A percentile compares a stretch with the other conserved stretches of the same genome.
Evolutionary conservation across 495 filamentous ascomycete species (phyloP).

Genomic region (Chaetomium cochliodes): DNA sequence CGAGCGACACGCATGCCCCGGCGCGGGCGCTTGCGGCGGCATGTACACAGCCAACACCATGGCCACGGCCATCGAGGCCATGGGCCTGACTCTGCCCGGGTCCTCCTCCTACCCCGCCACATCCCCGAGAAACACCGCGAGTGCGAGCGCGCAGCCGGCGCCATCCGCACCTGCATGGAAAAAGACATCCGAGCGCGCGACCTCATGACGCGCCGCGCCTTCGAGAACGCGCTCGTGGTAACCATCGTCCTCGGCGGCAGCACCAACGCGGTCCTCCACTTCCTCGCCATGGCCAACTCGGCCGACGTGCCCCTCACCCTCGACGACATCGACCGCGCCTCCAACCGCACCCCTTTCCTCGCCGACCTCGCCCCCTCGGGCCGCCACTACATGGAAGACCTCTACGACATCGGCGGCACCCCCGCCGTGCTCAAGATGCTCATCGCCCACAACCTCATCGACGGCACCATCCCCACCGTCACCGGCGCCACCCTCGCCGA

Average conservation of each 20-base stretch:
- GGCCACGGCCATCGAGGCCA: slow-evolving; percentile 92
- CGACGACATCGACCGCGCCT: slow-evolving; percentile 85
- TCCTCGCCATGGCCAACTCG: slow-evolving; percentile 90
- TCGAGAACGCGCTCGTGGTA: slow-evolving; percentile 90
- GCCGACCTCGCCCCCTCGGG: slow-evolving; percentile 90
- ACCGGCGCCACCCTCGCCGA: slow-evolving; percentile 88
- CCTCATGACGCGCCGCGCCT: slow-evolving; percentile 77
- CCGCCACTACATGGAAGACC: slow-evolving; percentile 88
- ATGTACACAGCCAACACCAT: slow-evolving; percentile 99
- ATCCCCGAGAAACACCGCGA: slow-evolving; percentile 88
- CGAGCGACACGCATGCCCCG: slow-evolving; percentile 82
- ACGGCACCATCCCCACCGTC: slow-evolving; percentile 84
- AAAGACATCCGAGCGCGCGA: slow-evolving; percentile 82
- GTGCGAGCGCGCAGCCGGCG: slow-evolving; percentile 81
- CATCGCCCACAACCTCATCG: slow-evolving; percentile 74
- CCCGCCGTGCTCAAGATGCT: slow-evolving; percentile 91
- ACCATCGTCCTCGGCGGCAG: slow-evolving; percentile 90
- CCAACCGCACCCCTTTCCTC: slow-evolving; percentile 86
- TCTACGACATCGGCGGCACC: slow-evolving; percentile 91
- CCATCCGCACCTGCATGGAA: slow-evolving; percentile 83
- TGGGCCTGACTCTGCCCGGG: slow-evolving; percentile 87
- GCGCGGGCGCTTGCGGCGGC: slow-evolving; percentile 90
- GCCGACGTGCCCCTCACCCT: slow-evolving; percentile 80
- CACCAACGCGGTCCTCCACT: slow-evolving; percentile 92
- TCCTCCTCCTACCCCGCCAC: slow-evolving; percentile 86